Evolutionary conservation across 2,329 filamentous ascomycete genomes (phyloP).

Genomic region (Teratosphaeria gauchensis): DNA sequence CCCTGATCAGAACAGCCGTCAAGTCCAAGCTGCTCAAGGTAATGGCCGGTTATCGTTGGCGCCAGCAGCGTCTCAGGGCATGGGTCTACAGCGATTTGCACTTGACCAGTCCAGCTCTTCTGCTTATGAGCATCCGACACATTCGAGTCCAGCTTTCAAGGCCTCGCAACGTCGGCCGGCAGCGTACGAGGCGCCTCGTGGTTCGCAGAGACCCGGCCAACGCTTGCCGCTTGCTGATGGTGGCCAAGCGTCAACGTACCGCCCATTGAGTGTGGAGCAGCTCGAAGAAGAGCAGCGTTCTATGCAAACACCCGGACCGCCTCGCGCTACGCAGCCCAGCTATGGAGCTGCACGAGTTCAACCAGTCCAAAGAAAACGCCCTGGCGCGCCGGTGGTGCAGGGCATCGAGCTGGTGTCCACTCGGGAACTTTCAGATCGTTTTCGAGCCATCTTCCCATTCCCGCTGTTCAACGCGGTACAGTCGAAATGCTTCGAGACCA

Average conservation of each 20-base stretch:
- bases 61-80: background rate
- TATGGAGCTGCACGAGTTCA: background rate
- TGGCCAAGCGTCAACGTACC: background rate
- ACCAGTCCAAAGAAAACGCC: background rate
- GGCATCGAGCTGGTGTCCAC: slow-evolving; percentile 53
- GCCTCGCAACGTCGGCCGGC: slow-evolving; percentile 21
- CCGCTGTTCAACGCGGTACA: slow-evolving; percentile 73
- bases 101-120: slow-evolving; percentile 26
- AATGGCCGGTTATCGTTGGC: slow-evolving; percentile 30
- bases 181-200: background rate
- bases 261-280: slow-evolving; percentile 3
- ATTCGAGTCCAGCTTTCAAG: slow-evolving; percentile 33
- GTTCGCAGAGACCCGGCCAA: slow-evolving; percentile 4
- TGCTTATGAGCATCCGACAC: slow-evolving; percentile 11
- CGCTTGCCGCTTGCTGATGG: background rate
- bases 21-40: slow-evolving; percentile 26
- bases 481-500: slow-evolving; percentile 61
- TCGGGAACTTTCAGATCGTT: slow-evolving; percentile 56
- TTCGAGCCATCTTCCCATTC: slow-evolving; percentile 62
- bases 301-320: background rate
- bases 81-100: slow-evolving; percentile 11
- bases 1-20: slow-evolving; percentile 23
- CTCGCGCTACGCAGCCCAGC: background rate
- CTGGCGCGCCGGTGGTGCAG: slow-evolving; percentile 36
- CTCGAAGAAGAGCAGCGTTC: slow-evolving; percentile 2